Evolutionary conservation across 805 yeast genomes (phyloP).

Genomic region (Lachancea cidri): DNA sequence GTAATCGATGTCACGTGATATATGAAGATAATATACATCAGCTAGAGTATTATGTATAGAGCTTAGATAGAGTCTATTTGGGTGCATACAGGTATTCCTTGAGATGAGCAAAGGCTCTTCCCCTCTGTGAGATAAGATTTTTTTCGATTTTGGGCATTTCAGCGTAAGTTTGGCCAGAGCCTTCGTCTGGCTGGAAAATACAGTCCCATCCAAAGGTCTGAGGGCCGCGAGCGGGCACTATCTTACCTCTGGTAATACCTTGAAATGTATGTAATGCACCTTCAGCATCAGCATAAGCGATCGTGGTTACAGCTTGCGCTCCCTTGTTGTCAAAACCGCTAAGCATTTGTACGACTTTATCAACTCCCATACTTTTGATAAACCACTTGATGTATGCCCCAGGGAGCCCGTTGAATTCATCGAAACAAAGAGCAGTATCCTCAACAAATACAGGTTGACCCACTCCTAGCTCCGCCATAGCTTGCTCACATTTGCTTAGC

Average conservation of each 20-base stretch:
- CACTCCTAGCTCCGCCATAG: slow-evolving; percentile 55
- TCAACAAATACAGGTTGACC: slow-evolving; percentile 87
- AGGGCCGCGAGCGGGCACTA: slow-evolving; percentile 72
- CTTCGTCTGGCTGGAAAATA: slow-evolving; percentile 61
- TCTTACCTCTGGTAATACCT: slow-evolving; percentile 76
- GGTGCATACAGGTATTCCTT: slow-evolving; percentile 43
- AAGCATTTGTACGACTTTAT: slow-evolving; percentile 72
- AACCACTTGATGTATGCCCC: slow-evolving; percentile 98
- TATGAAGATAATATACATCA: no score
- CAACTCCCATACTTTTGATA: slow-evolving; percentile 64
- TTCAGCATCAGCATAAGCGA: slow-evolving; percentile 85
- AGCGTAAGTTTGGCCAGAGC: slow-evolving; percentile 73
- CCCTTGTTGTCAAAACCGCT: slow-evolving; percentile 75
- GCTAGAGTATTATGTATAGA: no score
- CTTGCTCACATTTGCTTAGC: slow-evolving; percentile 60
- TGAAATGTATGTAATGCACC: slow-evolving; percentile 77
- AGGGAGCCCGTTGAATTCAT: slow-evolving; percentile 78
- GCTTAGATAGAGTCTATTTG: not conserved
- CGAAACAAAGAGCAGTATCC: slow-evolving; percentile 86
- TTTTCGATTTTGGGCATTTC: slow-evolving; percentile 77
- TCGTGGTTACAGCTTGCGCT: slow-evolving; percentile 87
- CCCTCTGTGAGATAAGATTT: slow-evolving; percentile 84
- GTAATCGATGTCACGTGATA: not conserved
- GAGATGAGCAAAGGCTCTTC: slow-evolving; percentile 71
- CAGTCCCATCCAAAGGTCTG: slow-evolving; percentile 94